A percentile compares a stretch with the other conserved stretches of the same genome.
Conservation (phyloP, 2,329 filamentous ascomycete genomes). For the Botryotinia narcissicola region DNA sequence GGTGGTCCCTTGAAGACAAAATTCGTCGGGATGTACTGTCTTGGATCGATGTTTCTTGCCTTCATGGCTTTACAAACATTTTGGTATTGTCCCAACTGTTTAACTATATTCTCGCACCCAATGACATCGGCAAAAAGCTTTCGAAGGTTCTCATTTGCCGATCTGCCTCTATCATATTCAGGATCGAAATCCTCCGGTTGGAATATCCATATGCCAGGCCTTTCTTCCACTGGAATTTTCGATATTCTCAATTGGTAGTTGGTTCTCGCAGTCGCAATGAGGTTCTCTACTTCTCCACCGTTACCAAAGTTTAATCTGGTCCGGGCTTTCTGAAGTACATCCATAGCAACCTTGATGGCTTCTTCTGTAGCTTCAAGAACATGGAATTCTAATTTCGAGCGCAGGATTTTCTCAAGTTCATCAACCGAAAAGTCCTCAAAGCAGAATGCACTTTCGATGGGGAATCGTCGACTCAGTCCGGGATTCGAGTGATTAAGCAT, state of each 20-base stretch:
- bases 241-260: slow-evolving; percentile 45
- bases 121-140: slow-evolving; percentile 50
- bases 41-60: slow-evolving; percentile 46
- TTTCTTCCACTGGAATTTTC: slow-evolving; percentile 29
- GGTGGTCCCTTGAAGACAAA: slow-evolving; percentile 55
- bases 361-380: slow-evolving; percentile 45
- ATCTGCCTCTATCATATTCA: slow-evolving; percentile 46
- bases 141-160: slow-evolving; percentile 42
- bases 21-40: slow-evolving; percentile 51
- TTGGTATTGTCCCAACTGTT: slow-evolving; percentile 48
- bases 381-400: slow-evolving; percentile 48
- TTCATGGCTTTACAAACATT: slow-evolving; percentile 46
- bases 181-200: slow-evolving; percentile 49
- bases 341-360: slow-evolving; percentile 51
- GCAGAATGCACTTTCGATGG: slow-evolving; percentile 57
- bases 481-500: slow-evolving; percentile 58
- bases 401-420: slow-evolving; percentile 53
- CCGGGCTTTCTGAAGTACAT: slow-evolving; percentile 57
- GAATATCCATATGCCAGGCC: slow-evolving; percentile 24
- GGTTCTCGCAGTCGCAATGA: slow-evolving; percentile 51
- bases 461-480: slow-evolving; percentile 64
- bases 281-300: slow-evolving; percentile 67
- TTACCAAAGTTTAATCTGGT: slow-evolving; percentile 68
- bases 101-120: slow-evolving; percentile 49
- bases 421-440: slow-evolving; percentile 65